Percentiles rank a stretch among this genome's conserved stretches.
These are phyloP conservation scores for Alisma plantagoaquatica DNA, from an alignment of 106 monocot genomes.

Conservation along the genomic window DNA sequence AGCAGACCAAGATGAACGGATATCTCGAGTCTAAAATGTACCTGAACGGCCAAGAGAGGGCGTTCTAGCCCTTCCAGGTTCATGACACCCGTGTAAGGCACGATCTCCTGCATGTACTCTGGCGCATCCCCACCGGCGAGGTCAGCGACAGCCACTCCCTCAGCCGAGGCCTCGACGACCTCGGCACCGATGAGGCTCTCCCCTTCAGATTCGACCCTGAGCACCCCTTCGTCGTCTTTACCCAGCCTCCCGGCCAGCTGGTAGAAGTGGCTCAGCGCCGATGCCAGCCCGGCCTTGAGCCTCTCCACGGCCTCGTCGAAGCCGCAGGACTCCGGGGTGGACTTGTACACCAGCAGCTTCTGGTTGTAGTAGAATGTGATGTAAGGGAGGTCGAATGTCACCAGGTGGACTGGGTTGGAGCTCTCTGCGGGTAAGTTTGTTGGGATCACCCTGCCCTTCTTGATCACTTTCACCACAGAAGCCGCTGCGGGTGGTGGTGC, in stretches of 20 bases:
- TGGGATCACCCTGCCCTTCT: too few species aligned
- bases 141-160: conserved; percentile 39
- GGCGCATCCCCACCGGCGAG: conserved; percentile 37
- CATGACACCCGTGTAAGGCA: conserved; percentile 87
- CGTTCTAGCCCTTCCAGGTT: conserved; percentile 78
- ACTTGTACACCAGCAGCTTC: conserved; percentile 80
- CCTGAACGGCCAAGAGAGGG: conserved; percentile 91
- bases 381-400: conserved; percentile 91
- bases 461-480: too few species aligned
- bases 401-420: conserved; percentile 30
- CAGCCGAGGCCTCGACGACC: conserved; percentile 52
- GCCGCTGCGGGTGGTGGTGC: too few species aligned
- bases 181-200: conserved; percentile 50
- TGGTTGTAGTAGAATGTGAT: conserved; percentile 99
- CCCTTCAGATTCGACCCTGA: conserved; percentile 44
- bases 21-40: too few species aligned
- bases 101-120: conserved; percentile 54
- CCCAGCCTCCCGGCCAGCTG: conserved; percentile 62
- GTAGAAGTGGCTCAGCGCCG: conserved; percentile 50
- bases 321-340: conserved; percentile 8
- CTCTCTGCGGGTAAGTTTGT: too few species aligned
- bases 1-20: too few species aligned
- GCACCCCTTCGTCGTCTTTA: conserved; percentile 55
- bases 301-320: conserved; percentile 16
- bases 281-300: conserved; percentile 40